Conservation (phyloP, 805 yeast genomes). For the Lachancea waltii region DNA sequence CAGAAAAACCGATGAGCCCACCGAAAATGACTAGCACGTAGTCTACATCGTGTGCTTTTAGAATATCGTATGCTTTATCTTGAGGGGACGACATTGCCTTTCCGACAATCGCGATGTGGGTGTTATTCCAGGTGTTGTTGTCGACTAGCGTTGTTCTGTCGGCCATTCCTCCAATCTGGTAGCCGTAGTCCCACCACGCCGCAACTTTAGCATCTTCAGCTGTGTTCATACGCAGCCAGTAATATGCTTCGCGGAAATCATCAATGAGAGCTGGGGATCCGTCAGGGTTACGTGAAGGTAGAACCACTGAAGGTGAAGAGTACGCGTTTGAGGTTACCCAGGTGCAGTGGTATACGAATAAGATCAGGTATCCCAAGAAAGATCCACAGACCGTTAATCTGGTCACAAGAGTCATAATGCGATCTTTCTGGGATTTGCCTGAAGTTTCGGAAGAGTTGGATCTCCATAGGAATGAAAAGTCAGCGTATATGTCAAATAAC, state of each 20-base stretch:
- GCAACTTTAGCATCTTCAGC: constrained; percentile 92
- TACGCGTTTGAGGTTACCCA: constrained; percentile 96
- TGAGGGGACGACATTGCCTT: constrained; percentile 93
- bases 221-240: constrained; percentile 98
- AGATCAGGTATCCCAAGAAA: constrained; percentile 64
- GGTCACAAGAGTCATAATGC: constrained; percentile 40
- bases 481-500: constrained; percentile 73
- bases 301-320: constrained; percentile 95
- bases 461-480: constrained; percentile 37
- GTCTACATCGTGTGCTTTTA: constrained; percentile 89
- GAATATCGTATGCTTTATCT: constrained; percentile 79
- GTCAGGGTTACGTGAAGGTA: constrained; percentile 73
- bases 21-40: constrained; percentile 91
- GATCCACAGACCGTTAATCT: constrained; percentile 58
- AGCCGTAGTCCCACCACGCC: constrained; percentile 99
- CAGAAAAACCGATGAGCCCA: constrained; percentile 86
- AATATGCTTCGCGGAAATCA: constrained; percentile 97
- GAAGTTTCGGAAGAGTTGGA: constrained; percentile 1
- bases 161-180: constrained; percentile 99
- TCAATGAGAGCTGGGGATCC: constrained; percentile 83
- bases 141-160: constrained; percentile 97
- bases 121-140: constrained; percentile 98
- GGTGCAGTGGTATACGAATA: constrained; percentile 90
- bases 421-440: constrained; percentile 6
- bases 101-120: constrained; percentile 98